A percentile compares a stretch with the other conserved stretches of the same genome.
These are phyloP conservation scores for Plasmodium fragile DNA, from an alignment of 169 alveolate genomes.

Conservation along the genomic window DNA sequence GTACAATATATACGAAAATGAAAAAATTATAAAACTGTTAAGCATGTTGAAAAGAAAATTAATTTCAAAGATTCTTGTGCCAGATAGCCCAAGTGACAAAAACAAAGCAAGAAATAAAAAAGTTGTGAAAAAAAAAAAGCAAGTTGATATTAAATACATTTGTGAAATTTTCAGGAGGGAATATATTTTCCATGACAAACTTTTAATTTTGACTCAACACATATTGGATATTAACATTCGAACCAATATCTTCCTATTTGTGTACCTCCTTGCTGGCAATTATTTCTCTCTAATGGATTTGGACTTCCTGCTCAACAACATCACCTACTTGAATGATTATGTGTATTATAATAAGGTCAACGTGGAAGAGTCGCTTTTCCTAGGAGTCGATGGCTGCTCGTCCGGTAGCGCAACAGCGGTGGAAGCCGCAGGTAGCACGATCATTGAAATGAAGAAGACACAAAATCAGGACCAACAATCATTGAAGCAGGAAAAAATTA, in stretches of 20 bases:
- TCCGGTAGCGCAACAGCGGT: background rate
- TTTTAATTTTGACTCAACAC: slow-evolving; percentile 40
- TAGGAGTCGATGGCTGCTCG: background rate
- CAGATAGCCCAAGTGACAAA: slow-evolving; percentile 46
- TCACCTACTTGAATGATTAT: slow-evolving; percentile 29
- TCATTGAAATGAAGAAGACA: background rate
- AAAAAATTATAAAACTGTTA: slow-evolving; percentile 24
- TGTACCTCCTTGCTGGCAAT: slow-evolving; percentile 49
- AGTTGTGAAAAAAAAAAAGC: slow-evolving; percentile 49
- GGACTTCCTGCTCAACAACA: slow-evolving; percentile 30
- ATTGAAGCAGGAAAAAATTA: background rate
- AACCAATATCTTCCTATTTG: slow-evolving; percentile 55
- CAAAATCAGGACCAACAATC: background rate
- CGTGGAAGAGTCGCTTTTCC: slow-evolving; percentile 15
- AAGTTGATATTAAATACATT: slow-evolving; percentile 58
- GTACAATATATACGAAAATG: slow-evolving; percentile 23
- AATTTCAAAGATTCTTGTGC: slow-evolving; percentile 27
- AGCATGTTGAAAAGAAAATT: slow-evolving; percentile 45
- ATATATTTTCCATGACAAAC: slow-evolving; percentile 38
- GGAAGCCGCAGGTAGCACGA: background rate
- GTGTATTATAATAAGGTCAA: slow-evolving; percentile 41
- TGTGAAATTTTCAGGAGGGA: slow-evolving; percentile 65
- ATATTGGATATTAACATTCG: slow-evolving; percentile 63
- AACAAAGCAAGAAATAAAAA: slow-evolving; percentile 65
- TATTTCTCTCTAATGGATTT: slow-evolving; percentile 39